Evolutionary conservation across 805 yeast species (phyloP), one percentile per base, ranked within the genome.

Genomic region (Wickerhamiella parazyma): DNA sequence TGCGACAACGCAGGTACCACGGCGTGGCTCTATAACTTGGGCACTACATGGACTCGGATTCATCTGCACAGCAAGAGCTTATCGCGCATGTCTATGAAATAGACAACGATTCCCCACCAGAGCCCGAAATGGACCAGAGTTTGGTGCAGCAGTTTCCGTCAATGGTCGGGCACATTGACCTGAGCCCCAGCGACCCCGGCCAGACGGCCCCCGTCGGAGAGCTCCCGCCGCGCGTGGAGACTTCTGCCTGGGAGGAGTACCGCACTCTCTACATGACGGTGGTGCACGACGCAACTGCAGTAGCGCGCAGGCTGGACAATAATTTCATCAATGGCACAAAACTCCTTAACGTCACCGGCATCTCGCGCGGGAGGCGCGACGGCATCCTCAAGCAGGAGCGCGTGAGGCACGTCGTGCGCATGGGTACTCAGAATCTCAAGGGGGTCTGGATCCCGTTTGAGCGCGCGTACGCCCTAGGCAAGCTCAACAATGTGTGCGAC

Each of bases 301-400:
- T 54, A 6, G 44, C 55, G 1, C 38, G 57, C 2, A 35, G 57
- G 3, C 50, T 49, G 31, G 57, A 54, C 45, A 54, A 54, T 39
- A 54, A 54, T 47, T 50, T 54, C 54, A 53, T 54, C 21, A 54
- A 54, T 33, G 57, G 56, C n/a, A 54, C 57, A 12, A 54, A 54
- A 25, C 51, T 54, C 3, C 41, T 54, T 36, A 54, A 54, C 26
- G 45, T 48, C 8, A 50, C 53, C 2, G 42, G 49, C 1, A 44
- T 51, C n/a, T 38, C 54, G 8, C 48, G 57, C 6, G 57, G 57
- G 2, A 42, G 53, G 1, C 44, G 57, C 3, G 57, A 54, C 22
- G 56, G 57, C 7, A 45, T 54, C 2, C 49, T 54, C 14, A 54
- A 54, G 37, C 49, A 48, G 5, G 56, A 54, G 38, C 37, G 46